Evolutionary conservation across 1,284 basidiomycete genomes (phyloP).

Genomic region (Marasmius fiardii): DNA sequence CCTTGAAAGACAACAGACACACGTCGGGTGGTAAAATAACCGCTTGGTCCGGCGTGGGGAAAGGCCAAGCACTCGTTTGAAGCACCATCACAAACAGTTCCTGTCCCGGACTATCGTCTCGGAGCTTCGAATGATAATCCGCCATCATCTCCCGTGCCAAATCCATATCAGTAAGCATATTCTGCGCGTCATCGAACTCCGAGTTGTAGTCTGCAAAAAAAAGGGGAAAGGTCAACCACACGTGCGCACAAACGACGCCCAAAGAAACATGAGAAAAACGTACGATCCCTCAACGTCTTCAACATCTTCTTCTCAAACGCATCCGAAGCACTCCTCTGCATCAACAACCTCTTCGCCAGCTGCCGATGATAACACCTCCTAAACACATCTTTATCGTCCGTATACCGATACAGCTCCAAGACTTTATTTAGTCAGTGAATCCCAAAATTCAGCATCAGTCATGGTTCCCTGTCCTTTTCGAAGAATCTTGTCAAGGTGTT

Average conservation of each 20-base stretch:
- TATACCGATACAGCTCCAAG: conserved; percentile 83
- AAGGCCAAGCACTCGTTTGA: conserved; percentile 77
- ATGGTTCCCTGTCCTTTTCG: conserved; percentile 78
- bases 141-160: conserved; percentile 68
- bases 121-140: conserved; percentile 48
- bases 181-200: conserved; percentile 84
- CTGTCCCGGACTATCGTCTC: conserved; percentile 26
- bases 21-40: conserved; percentile 54
- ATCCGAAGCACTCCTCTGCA: conserved; percentile 85
- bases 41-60: conserved; percentile 46
- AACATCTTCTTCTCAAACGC: conserved; percentile 92
- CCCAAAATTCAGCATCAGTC: conserved; percentile 70
- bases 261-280: conserved; percentile 24
- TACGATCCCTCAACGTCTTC: conserved; percentile 83
- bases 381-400: conserved; percentile 91
- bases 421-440: conserved; percentile 74
- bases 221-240: neutral
- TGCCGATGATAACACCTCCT: conserved; percentile 92
- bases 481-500: conserved; percentile 85
- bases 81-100: conserved; percentile 65
- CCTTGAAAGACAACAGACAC: conserved; percentile 20
- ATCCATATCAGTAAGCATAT: conserved; percentile 87
- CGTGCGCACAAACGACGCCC: neutral
- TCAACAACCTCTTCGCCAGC: conserved; percentile 84
- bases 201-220: conserved; percentile 71